These are phyloP conservation scores for Ophiostoma ips DNA, from an alignment of 2,329 filamentous ascomycete genomes.

Conservation along the genomic window DNA sequence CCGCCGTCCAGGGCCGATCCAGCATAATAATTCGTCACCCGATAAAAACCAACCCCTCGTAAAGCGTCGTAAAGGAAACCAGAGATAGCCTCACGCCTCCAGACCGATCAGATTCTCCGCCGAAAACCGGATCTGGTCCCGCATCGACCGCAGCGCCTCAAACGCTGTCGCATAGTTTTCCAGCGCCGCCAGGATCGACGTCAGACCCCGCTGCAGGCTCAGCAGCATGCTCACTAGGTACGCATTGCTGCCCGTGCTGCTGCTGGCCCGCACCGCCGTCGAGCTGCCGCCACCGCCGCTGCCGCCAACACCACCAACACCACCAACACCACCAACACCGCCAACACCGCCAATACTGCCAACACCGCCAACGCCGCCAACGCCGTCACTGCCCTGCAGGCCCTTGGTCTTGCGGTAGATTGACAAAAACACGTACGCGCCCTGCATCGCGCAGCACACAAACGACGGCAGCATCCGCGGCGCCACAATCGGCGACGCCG, in stretches of 20 bases:
- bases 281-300: conserved; percentile 7
- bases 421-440: conserved; percentile 30
- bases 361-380: not conserved
- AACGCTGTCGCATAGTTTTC: conserved; percentile 31
- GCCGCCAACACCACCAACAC: too few relatives aligned
- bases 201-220: conserved; percentile 27
- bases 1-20: too few relatives aligned
- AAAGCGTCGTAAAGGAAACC: not conserved
- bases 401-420: conserved; percentile 28
- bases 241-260: conserved; percentile 10
- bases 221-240: conserved; percentile 22
- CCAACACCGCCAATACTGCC: not conserved
- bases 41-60: too few relatives aligned
- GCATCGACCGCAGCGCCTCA: conserved; percentile 31
- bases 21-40: too few relatives aligned
- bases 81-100: not conserved
- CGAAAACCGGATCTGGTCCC: conserved; percentile 21
- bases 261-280: conserved; percentile 5
- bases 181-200: conserved; percentile 27
- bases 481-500: conserved; percentile 24
- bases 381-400: conserved; percentile 17
- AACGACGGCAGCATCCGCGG: conserved; percentile 33
- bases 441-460: conserved; percentile 33
- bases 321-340: not conserved
- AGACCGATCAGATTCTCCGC: conserved; percentile 9